Percentiles rank a stretch among this genome's conserved stretches.
phyloP scores from a whole-genome alignment of 1,139 yeast species.

The Sugiyamaella neomexicana region DNA sequence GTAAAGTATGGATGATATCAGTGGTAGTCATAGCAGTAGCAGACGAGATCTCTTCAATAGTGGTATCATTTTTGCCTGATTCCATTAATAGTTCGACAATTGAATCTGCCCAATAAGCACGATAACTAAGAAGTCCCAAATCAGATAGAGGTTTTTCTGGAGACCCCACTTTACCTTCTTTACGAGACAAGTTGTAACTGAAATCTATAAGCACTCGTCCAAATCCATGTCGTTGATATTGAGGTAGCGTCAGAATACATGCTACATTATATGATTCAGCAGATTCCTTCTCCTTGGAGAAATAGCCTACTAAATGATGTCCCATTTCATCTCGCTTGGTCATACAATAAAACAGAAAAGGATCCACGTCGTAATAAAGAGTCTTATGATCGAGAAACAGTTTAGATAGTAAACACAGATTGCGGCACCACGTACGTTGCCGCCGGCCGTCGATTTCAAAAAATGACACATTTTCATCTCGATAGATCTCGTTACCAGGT shows the following conservation, averaged over 20 bases:
- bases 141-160: slow-evolving; percentile 98
- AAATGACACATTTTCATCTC: slow-evolving; percentile 80
- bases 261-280: slow-evolving; percentile 97
- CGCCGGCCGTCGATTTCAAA: slow-evolving; percentile 96
- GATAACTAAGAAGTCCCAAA: slow-evolving; percentile 85
- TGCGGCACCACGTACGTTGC: slow-evolving; percentile 96
- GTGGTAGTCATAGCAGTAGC: slow-evolving; percentile 94
- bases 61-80: slow-evolving; percentile 60
- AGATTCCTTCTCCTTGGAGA: slow-evolving; percentile 93
- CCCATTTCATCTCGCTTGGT: slow-evolving; percentile 84
- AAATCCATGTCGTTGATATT: slow-evolving; percentile 92
- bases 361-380: slow-evolving; percentile 94
- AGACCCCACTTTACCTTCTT: slow-evolving; percentile 88
- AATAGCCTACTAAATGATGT: slow-evolving; percentile 93
- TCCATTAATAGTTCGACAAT: slow-evolving; percentile 75
- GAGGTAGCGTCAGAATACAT: slow-evolving; percentile 92
- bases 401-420: slow-evolving; percentile 82
- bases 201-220: slow-evolving; percentile 91
- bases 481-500: slow-evolving; percentile 95
- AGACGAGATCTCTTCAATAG: slow-evolving; percentile 88
- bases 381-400: slow-evolving; percentile 93
- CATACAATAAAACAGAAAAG: slow-evolving; percentile 94
- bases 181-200: slow-evolving; percentile 83
- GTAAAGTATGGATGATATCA: slow-evolving; percentile 89
- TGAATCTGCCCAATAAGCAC: slow-evolving; percentile 97